phyloP scores from a whole-genome alignment of 441 rosid species.

The Adansonia madagascariensis region DNA sequence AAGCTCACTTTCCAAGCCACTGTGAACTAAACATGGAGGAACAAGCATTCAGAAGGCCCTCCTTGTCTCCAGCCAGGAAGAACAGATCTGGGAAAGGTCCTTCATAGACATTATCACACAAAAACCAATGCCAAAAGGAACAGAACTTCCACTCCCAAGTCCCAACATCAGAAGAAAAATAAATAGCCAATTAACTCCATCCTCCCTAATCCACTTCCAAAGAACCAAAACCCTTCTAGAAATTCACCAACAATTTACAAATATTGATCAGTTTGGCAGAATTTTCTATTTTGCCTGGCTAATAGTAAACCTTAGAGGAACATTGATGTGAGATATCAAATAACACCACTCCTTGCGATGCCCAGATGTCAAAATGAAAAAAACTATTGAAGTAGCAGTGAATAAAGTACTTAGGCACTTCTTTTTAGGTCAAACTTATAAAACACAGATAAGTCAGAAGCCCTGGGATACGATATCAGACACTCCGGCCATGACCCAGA shows the following conservation, averaged over 20 bases:
- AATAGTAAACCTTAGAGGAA: not conserved
- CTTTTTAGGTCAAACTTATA: not conserved
- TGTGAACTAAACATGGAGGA: not conserved
- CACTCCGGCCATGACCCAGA: not conserved
- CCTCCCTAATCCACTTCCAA: not conserved
- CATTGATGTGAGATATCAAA: not conserved
- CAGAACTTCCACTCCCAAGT: not conserved
- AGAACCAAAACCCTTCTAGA: not conserved
- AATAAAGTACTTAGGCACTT: not conserved
- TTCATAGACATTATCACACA: not conserved
- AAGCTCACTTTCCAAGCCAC: not conserved
- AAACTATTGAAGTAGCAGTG: not conserved
- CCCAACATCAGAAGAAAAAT: not conserved
- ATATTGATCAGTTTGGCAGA: not conserved
- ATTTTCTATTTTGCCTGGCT: not conserved
- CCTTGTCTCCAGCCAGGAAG: not conserved
- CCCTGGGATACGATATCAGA: not conserved
- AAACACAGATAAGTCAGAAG: not conserved
- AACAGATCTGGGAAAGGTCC: constrained; percentile 7
- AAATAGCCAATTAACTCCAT: not conserved
- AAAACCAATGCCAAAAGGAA: not conserved
- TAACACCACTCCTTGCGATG: constrained; percentile 4
- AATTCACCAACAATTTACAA: not conserved
- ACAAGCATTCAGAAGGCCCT: not conserved
- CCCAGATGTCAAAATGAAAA: not conserved